phyloP scores from a whole-genome alignment of 495 filamentous ascomycete genomes.

The Aspergillus cavernicola region DNA sequence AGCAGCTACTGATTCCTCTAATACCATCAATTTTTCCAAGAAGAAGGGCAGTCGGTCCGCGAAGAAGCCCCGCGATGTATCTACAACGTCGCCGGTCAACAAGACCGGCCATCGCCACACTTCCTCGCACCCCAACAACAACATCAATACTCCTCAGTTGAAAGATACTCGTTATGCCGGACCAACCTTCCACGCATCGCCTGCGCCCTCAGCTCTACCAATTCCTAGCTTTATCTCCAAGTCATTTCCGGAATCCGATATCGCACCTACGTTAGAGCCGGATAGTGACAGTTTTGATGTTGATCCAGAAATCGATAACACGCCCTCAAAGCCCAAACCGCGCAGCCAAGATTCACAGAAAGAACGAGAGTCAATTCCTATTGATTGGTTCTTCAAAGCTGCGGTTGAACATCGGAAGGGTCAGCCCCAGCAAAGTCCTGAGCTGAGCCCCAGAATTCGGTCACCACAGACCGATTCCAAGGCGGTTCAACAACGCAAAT shows the following conservation, averaged over 20 bases:
- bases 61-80: conserved; percentile 35
- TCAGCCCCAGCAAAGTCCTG: conserved; percentile 39
- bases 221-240: conserved; percentile 91
- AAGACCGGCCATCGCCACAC: conserved; percentile 29
- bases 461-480: conserved; percentile 39
- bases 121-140: conserved; percentile 26
- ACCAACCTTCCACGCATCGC: conserved; percentile 92
- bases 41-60: conserved; percentile 36
- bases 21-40: conserved; percentile 30
- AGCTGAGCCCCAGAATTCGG: conserved; percentile 35
- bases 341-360: conserved; percentile 22
- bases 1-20: conserved; percentile 31
- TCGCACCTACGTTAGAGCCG: conserved; percentile 33
- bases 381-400: conserved; percentile 86
- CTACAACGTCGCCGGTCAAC: conserved; percentile 27
- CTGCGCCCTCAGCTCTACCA: conserved; percentile 86
- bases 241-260: conserved; percentile 59
- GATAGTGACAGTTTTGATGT: conserved; percentile 37
- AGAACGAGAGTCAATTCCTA: conserved; percentile 63
- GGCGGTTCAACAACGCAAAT: conserved; percentile 24
- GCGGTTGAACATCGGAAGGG: conserved; percentile 61
- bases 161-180: conserved; percentile 72
- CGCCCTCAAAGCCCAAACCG: conserved; percentile 40
- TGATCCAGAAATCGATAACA: conserved; percentile 32
- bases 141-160: conserved; percentile 45